Base-by-base conservation (phyloP, 331 rosid genomes). In the Spiraea crenata region DNA sequence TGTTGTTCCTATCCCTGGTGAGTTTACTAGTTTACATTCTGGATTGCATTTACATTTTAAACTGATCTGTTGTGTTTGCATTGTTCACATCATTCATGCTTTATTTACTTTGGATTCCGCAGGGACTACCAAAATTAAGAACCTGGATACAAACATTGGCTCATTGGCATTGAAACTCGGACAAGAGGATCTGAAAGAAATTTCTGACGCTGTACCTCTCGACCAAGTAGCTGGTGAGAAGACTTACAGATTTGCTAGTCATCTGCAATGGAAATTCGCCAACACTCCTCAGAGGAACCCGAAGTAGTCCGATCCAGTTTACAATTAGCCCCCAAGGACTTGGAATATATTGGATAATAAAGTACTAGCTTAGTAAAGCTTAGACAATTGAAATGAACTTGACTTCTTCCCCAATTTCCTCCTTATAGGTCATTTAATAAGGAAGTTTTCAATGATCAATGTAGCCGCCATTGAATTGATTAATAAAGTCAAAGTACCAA, bases 1-100 rank as follows among this genome's bases (percentile, higher is more conserved):
- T 48, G 81, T 86, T 34, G 86, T 74, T 16, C 96, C 96, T 39
- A 86, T 89, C 41, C 96, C 96, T 55, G 95, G 84, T 85, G 46
- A 74, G 82, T 74, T 25, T 41, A 17, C n/a, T 25, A 25, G 31
- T 25, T 25, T 25, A 25, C 31, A 25, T 0, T 25, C 31, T 25
- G 31, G 31, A 25, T 25, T 25, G 31, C 31, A 25, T 0, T 25
- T 25, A 25, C 31, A 25, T 25, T 25, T 25, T 25, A 25, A 25
- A 25, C 31, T 25, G 31, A 25, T 25, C 31, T 25, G 31, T 25
- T 0, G 31, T 25, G 31, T 25, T 25, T 25, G 15, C 57, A 71
- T n/a, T 15, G 49, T 15, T 57, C 56, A 25, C 31, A 25, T 25
- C 31, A 0, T 41, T 7, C 4, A 20, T 46, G 5, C 39, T 20